Evolutionary conservation across 345 rosid genomes (phyloP), one percentile per base, ranked within the genome.

Genomic region (Brassica juncea): DNA sequence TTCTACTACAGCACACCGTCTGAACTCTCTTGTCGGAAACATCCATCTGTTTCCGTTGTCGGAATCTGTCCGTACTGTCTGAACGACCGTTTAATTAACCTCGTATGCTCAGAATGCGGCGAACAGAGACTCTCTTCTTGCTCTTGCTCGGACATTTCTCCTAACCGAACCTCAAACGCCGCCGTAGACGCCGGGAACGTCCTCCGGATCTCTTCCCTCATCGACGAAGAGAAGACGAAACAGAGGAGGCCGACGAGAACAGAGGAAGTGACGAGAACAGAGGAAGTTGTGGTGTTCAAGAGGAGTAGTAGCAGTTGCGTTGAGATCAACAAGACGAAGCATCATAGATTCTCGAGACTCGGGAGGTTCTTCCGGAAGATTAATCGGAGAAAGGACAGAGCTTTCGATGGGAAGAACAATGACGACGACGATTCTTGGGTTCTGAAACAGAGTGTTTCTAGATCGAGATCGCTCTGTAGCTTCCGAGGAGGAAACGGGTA

Each of bases 61-160:
- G 99, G 99, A 3, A 85, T 95, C 0, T 95, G 99, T 65, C 88
- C 98, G 10, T 80, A 84, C 61, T 95, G 99, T 75, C 91, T 95
- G 64, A 89, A 89, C 72, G 99, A 95, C 73, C 95, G 98, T 10
- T 83, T 95, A 71, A 79, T 88, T 32, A 90, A 83, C 66, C 86
- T 95, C 71, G 94, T 95, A 0, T 95, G 99, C 47, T 90, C 98
- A 0, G 99, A 91, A 73, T 95, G 99, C 58, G 99, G 99, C 4
- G 98, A 93, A 66, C 99, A 93, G 52, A 82, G 99, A 11, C 88
- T 90, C 42, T 95, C 99, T 39, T 95, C 98, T 14, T 95, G 99
- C 27, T 93, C 98, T 12, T 95, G 98, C 86, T 93, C 98, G 0
- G 83, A 85, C 82, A 76, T 89, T 88, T 89, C 96, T 15, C 86